These are phyloP conservation scores for Chlorella sp. DNA, from an alignment of 139 green algal genomes.

Conservation along the genomic window DNA sequence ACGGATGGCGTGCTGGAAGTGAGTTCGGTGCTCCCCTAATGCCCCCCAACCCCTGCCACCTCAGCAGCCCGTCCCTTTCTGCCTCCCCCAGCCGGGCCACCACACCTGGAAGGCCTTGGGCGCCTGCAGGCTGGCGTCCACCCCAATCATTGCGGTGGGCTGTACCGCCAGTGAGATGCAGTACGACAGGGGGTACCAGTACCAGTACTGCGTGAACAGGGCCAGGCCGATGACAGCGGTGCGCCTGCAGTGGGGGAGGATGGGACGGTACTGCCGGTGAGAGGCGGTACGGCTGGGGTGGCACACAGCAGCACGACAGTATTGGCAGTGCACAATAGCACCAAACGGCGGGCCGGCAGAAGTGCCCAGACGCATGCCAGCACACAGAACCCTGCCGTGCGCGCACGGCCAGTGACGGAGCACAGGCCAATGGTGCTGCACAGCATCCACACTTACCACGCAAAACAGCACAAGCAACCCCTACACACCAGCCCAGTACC, in stretches of 20 bases:
- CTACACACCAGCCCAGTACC: background rate
- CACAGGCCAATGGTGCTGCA: no score
- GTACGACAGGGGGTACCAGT: conserved; percentile 97
- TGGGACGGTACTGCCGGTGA: background rate
- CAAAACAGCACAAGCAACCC: background rate
- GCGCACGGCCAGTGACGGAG: no score
- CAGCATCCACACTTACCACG: background rate
- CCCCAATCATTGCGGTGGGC: conserved; percentile 89
- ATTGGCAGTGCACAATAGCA: no score
- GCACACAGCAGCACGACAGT: background rate
- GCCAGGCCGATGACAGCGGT: conserved; percentile 89
- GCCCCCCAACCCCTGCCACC: background rate
- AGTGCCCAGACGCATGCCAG: background rate
- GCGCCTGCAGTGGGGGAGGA: conserved; percentile 63
- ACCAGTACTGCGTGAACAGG: conserved; percentile 99
- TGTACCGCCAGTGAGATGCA: conserved; percentile 88
- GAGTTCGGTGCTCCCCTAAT: no score
- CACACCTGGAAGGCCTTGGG: conserved; percentile 53
- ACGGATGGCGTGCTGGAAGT: no score
- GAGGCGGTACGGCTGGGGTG: background rate
- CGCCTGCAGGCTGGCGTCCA: conserved; percentile 71
- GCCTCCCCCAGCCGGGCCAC: conserved; percentile 69
- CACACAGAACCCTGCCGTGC: background rate
- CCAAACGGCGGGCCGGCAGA: no score
- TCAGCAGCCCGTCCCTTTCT: conserved; percentile 69